These are phyloP conservation scores for Byssochlamys sp. DNA, from an alignment of 2,329 filamentous ascomycete species.

Conservation along the genomic window DNA sequence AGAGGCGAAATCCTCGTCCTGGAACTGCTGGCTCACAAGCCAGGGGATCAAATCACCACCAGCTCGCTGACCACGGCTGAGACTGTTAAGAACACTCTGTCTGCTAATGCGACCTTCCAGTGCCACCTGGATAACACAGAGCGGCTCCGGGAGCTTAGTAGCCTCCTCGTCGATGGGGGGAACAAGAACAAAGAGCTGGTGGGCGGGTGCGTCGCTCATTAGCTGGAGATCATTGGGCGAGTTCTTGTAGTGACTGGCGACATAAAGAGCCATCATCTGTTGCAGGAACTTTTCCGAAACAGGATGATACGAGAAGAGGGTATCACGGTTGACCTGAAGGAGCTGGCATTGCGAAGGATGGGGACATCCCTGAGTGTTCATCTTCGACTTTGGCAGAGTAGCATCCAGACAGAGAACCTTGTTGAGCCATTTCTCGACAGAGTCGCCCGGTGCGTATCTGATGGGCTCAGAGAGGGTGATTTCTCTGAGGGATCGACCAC, in stretches of 20 bases:
- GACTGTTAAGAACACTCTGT: constrained; percentile 79
- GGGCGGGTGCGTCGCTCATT: constrained; percentile 93
- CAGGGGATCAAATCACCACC: constrained; percentile 92
- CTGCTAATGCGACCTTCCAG: constrained; percentile 91
- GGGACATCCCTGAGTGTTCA: constrained; percentile 67
- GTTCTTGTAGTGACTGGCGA: constrained; percentile 96
- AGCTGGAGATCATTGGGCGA: constrained; percentile 95
- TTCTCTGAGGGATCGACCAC: constrained; percentile 74
- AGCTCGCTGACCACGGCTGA: constrained; percentile 80
- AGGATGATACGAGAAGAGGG: constrained; percentile 93
- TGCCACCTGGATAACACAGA: constrained; percentile 89
- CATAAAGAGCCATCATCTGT: constrained; percentile 95
- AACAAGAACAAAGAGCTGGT: constrained; percentile 89
- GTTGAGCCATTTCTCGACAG: constrained; percentile 94
- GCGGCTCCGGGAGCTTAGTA: constrained; percentile 74
- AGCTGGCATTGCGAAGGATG: constrained; percentile 87
- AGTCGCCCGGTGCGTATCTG: constrained; percentile 80
- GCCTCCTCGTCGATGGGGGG: constrained; percentile 70
- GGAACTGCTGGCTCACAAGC: constrained; percentile 95
- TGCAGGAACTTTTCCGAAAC: constrained; percentile 95
- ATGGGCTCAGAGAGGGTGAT: constrained; percentile 91
- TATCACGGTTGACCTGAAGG: constrained; percentile 89
- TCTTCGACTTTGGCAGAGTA: constrained; percentile 68
- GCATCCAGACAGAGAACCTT: constrained; percentile 86
- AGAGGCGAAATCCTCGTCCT: constrained; percentile 90